These are phyloP conservation scores for Globisporangium polare DNA, from an alignment of 352 stramenopile genomes.

Conservation along the genomic window DNA sequence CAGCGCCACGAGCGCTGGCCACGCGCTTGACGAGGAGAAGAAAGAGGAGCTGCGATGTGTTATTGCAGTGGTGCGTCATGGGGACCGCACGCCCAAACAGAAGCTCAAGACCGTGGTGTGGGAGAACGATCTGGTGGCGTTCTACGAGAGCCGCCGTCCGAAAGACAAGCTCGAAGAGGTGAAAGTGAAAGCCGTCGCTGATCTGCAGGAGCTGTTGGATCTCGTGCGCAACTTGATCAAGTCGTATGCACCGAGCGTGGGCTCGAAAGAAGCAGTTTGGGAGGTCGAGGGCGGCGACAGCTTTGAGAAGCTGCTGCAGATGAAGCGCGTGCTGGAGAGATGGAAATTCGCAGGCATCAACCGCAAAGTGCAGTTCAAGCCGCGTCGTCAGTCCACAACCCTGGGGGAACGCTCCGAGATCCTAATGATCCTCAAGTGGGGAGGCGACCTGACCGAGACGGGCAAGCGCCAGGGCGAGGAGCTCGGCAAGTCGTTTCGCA, in stretches of 20 bases:
- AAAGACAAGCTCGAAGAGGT: slow-evolving; percentile 82
- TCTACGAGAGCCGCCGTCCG: slow-evolving; percentile 66
- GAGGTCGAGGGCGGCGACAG: slow-evolving; percentile 82
- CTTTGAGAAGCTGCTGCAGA: slow-evolving; percentile 93
- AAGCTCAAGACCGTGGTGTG: slow-evolving; percentile 96
- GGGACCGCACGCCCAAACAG: slow-evolving; percentile 99
- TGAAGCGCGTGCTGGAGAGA: slow-evolving; percentile 95
- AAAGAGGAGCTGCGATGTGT: slow-evolving; percentile 98
- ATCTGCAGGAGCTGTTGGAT: slow-evolving; percentile 80
- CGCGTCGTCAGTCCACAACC: slow-evolving; percentile 42
- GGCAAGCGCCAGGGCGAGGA: slow-evolving; percentile 95
- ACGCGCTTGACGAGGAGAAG: slow-evolving; percentile 55
- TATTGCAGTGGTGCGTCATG: slow-evolving; percentile 98
- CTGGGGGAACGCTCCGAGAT: slow-evolving; percentile 84
- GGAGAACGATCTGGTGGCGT: slow-evolving; percentile 80
- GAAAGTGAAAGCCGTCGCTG: slow-evolving; percentile 77
- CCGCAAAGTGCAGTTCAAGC: slow-evolving; percentile 93
- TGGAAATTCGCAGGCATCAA: slow-evolving; percentile 98
- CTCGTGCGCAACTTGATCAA: slow-evolving; percentile 81
- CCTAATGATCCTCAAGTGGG: slow-evolving; percentile 99
- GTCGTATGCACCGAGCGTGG: slow-evolving; percentile 69
- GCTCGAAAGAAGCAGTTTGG: slow-evolving; percentile 83
- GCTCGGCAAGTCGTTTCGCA: slow-evolving; percentile 92
- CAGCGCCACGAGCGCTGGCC: slow-evolving; percentile 41
- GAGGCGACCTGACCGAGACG: slow-evolving; percentile 97